Base-by-base conservation (phyloP, 495 filamentous ascomycete species). In the Aspergillus steynii region DNA sequence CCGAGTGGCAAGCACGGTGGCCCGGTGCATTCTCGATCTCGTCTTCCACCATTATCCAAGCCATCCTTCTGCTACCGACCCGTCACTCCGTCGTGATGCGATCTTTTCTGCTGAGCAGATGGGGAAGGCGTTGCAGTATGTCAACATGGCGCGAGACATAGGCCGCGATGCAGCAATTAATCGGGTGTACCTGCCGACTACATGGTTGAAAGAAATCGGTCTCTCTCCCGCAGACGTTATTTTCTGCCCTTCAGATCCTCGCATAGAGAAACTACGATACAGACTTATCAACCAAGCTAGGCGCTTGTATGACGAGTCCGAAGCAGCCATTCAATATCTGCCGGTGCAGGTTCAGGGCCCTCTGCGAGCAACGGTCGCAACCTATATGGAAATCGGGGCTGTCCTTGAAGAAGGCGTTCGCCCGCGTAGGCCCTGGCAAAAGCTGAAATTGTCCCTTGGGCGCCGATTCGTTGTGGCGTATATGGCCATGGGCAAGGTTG, bases 131-230 rank as follows among this genome's bases (percentile, higher is more conserved):
- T 69, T 91, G 31, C 88, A 91, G 61, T 89, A 85, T 62, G 80
- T 90, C 55, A 91, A 90, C 59, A 88, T 91, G 61, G 84, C 88
- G 29, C 84, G 88, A 7, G 88, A 91, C 62, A 85, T 90, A 26
- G 60, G 68, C 8, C 82, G 84, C 5, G 88, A 90, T 68, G 83
- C 88, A 1, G 68, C 66, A 8, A 85, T 87, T 45, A 74, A 75
- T 0, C 79, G 88, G 5, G 86, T 88, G 5, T 91, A 91, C 65
- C 57, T 90, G 4, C 88, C 88, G 0, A 74, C 75, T 0, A 70
- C 60, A 2, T 91, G 88, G 88, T 75, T 91, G 1, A 72, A 80
- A 26, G 76, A 82, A 29, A 80, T 76, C 56, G 81, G 77, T 10
- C 59, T 89, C 5, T 81, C 77, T 0, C 80, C 81, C 1, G 64